phyloP scores from a whole-genome alignment of 805 yeast genomes.

The Pichia pseudocactophila region DNA sequence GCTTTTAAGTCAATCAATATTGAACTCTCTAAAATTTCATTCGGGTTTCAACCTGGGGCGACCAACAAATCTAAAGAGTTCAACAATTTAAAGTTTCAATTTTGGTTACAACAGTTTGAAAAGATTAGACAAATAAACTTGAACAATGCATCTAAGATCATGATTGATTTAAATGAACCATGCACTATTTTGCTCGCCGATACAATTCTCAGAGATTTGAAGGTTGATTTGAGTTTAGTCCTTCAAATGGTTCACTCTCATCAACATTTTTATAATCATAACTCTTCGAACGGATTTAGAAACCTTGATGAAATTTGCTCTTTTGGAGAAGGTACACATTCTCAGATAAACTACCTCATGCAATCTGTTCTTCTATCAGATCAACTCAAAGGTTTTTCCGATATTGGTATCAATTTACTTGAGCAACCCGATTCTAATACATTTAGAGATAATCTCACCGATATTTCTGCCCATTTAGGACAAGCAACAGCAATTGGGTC shows the following conservation, averaged over 20 bases:
- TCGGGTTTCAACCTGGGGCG: constrained; percentile 26
- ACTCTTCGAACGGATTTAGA: constrained; percentile 33
- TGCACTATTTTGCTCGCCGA: constrained; percentile 50
- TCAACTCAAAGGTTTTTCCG: constrained; percentile 42
- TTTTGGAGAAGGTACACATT: constrained; percentile 70
- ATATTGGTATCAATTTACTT: constrained; percentile 34
- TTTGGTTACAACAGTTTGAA: constrained; percentile 60
- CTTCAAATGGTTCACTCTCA: constrained; percentile 54
- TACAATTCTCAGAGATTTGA: constrained; percentile 39
- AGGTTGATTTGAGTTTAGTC: constrained; percentile 46
- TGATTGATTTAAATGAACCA: constrained; percentile 42
- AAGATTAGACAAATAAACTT: constrained; percentile 31
- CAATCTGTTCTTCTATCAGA: constrained; percentile 54
- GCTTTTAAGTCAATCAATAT: constrained; percentile 60
- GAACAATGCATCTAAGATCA: constrained; percentile 19
- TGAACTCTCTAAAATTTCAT: constrained; percentile 36
- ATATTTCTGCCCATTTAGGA: constrained; percentile 72
- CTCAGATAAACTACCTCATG: constrained; percentile 62
- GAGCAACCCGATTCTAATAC: constrained; percentile 33
- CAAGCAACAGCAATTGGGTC: constrained; percentile 70
- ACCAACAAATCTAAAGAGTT: constrained; percentile 25
- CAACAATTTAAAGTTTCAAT: constrained; percentile 53
- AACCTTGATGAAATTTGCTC: constrained; percentile 54
- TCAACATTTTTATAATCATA: constrained; percentile 40
- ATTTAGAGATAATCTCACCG: constrained; percentile 33